Conservation (phyloP, 768 basidiomycete genomes). For the Phanerochaete sordida region DNA sequence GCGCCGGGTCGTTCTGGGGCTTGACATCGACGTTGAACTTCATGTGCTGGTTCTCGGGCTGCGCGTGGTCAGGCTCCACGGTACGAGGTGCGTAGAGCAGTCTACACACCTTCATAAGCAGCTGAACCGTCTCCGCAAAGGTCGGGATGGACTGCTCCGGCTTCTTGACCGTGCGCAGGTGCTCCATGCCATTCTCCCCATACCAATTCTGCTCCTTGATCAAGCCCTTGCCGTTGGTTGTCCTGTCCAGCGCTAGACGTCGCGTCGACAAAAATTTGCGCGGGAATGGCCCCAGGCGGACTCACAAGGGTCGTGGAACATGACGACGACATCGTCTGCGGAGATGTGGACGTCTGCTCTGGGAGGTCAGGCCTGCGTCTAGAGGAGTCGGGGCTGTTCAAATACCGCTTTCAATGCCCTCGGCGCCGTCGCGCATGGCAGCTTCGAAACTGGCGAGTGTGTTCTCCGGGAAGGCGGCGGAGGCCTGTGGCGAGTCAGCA, state of each 20-base stretch:
- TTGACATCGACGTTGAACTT: slow-evolving; percentile 93
- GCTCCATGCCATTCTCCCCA: slow-evolving; percentile 56
- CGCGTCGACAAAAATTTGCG: background rate
- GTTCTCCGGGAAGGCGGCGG: slow-evolving; percentile 87
- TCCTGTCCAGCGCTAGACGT: slow-evolving; percentile 59
- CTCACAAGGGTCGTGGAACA: slow-evolving; percentile 93
- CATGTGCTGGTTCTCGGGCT: slow-evolving; percentile 76
- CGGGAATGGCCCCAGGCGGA: background rate
- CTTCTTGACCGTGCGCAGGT: slow-evolving; percentile 73
- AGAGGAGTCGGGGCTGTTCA: slow-evolving; percentile 21
- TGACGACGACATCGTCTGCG: slow-evolving; percentile 76
- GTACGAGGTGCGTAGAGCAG: background rate
- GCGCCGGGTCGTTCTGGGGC: slow-evolving; percentile 84
- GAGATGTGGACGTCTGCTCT: slow-evolving; percentile 93
- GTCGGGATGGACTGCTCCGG: slow-evolving; percentile 91
- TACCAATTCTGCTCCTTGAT: slow-evolving; percentile 51
- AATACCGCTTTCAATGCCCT: slow-evolving; percentile 98
- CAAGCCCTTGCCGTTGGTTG: slow-evolving; percentile 68
- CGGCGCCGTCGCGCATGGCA: slow-evolving; percentile 92
- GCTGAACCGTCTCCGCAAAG: slow-evolving; percentile 76
- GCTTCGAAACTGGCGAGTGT: slow-evolving; percentile 93
- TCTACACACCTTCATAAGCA: slow-evolving; percentile 65
- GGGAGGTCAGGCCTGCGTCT: slow-evolving; percentile 39
- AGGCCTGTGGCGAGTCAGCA: slow-evolving; percentile 53
- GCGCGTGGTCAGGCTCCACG: background rate